These are phyloP conservation scores for Schoenoplectus triqueter DNA, from an alignment of 202 grass and related monocot genomes.

Conservation along the genomic window DNA sequence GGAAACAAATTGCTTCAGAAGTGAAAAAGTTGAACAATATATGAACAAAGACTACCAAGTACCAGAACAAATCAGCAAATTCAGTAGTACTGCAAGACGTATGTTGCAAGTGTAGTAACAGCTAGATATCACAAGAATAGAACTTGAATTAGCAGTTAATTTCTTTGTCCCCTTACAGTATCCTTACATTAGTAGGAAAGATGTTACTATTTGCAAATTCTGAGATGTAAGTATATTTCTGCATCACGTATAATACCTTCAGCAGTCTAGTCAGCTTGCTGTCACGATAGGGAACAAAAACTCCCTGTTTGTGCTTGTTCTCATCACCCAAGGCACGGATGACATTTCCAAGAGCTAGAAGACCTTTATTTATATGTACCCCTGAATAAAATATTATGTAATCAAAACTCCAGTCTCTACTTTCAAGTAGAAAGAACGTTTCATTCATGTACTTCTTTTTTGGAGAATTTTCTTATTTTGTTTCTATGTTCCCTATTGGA, in stretches of 20 bases:
- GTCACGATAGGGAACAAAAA: constrained; percentile 83
- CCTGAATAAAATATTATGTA: constrained; percentile 46
- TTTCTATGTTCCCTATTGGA: not conserved
- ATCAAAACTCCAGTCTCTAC: constrained; percentile 16
- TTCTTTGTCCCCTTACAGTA: not conserved
- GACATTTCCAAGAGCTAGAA: constrained; percentile 94
- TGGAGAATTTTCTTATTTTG: not conserved
- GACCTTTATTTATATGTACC: constrained; percentile 94
- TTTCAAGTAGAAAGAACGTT: constrained; percentile 13
- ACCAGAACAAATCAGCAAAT: constrained; percentile 11
- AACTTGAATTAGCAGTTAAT: not conserved
- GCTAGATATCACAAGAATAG: constrained; percentile 13
- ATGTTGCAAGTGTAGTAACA: not conserved
- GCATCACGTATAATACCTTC: constrained; percentile 52
- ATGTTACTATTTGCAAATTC: not conserved
- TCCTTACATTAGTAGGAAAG: not conserved
- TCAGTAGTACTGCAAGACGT: constrained; percentile 7
- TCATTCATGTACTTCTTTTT: not conserved
- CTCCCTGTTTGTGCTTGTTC: constrained; percentile 94
- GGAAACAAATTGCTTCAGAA: not conserved
- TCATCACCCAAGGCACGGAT: constrained; percentile 98
- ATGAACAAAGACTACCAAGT: constrained; percentile 2
- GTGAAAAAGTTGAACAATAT: constrained; percentile 1
- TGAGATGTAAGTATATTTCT: constrained; percentile 1
- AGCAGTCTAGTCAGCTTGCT: constrained; percentile 93